Conservation (phyloP, 768 basidiomycete genomes). For the Leccinum subtestaceum region DNA sequence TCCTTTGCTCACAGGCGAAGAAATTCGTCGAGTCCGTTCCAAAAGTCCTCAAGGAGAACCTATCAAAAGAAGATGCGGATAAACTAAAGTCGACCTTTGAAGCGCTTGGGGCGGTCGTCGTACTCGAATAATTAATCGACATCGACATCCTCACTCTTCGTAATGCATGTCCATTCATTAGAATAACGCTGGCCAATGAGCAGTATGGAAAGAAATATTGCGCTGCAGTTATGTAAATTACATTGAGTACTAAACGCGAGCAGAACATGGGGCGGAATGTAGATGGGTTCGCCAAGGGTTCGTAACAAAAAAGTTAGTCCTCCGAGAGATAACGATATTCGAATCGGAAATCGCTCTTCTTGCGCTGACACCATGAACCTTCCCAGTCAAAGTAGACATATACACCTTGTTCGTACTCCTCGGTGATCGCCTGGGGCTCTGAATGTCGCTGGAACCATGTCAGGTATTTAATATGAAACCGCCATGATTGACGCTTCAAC, state of each 20-base stretch:
- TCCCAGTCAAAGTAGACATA: constrained; percentile 99
- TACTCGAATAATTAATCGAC: constrained; percentile 60
- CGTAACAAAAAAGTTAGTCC: constrained; percentile 39
- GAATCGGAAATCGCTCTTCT: constrained; percentile 97
- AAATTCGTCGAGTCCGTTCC: constrained; percentile 97
- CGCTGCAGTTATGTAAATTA: constrained; percentile 25
- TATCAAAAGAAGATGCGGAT: constrained; percentile 96
- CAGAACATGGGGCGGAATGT: constrained; percentile 10
- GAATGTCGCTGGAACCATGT: constrained; percentile 99
- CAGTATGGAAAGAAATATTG: constrained; percentile 17
- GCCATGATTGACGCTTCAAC: constrained; percentile 96
- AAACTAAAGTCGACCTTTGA: constrained; percentile 92
- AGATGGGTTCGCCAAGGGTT: neutral
- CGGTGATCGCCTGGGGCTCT: constrained; percentile 97
- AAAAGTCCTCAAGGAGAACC: constrained; percentile 88
- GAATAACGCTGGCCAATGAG: constrained; percentile 12
- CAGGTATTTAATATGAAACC: constrained; percentile 98
- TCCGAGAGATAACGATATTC: constrained; percentile 95
- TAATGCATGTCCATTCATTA: constrained; percentile 18
- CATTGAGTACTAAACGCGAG: constrained; percentile 20
- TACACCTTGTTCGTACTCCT: constrained; percentile 98
- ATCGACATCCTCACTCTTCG: constrained; percentile 4
- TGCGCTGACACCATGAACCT: constrained; percentile 96
- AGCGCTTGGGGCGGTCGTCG: constrained; percentile 82
- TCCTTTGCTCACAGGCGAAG: constrained; percentile 69